Conservation (phyloP, 352 stramenopile species). For the Phytophthora sp. region DNA sequence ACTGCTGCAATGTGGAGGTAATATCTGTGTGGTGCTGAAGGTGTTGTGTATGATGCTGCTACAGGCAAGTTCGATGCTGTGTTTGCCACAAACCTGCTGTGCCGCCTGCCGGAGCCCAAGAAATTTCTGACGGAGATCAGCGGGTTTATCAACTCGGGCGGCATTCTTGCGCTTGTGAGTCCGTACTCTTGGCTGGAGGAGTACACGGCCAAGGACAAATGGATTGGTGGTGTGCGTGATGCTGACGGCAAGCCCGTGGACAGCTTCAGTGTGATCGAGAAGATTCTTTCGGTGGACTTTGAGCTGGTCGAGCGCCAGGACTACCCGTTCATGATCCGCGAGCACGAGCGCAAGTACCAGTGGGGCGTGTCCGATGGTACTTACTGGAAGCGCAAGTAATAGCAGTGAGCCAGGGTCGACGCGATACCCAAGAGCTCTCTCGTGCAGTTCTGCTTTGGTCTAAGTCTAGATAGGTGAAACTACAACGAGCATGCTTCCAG, state of each 20-base stretch:
- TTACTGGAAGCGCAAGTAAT: constrained; percentile 83
- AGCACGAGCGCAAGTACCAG: constrained; percentile 94
- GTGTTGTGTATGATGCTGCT: constrained; percentile 2
- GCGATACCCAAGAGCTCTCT: too few species aligned
- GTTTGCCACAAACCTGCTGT: constrained; percentile 96
- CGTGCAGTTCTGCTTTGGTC: background rate
- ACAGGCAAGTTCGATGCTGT: constrained; percentile 93
- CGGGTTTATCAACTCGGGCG: constrained; percentile 89
- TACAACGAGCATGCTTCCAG: background rate
- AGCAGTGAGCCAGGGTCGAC: too few species aligned
- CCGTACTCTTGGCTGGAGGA: constrained; percentile 98
- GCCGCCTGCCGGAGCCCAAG: constrained; percentile 92
- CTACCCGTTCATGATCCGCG: constrained; percentile 92
- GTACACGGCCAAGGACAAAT: constrained; percentile 93
- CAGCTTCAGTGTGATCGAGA: constrained; percentile 73
- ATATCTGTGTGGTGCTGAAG: too few species aligned
- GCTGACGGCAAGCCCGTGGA: constrained; percentile 51
- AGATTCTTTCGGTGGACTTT: constrained; percentile 68
- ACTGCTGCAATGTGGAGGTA: too few species aligned
- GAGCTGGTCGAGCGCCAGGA: constrained; percentile 81
- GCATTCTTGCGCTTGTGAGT: constrained; percentile 95
- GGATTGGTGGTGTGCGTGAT: constrained; percentile 74
- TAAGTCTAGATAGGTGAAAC: background rate
- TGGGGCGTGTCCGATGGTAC: constrained; percentile 90
- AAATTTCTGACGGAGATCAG: constrained; percentile 90